Conservation (phyloP, 2,329 filamentous ascomycete species). For the Fusarium albidum region DNA sequence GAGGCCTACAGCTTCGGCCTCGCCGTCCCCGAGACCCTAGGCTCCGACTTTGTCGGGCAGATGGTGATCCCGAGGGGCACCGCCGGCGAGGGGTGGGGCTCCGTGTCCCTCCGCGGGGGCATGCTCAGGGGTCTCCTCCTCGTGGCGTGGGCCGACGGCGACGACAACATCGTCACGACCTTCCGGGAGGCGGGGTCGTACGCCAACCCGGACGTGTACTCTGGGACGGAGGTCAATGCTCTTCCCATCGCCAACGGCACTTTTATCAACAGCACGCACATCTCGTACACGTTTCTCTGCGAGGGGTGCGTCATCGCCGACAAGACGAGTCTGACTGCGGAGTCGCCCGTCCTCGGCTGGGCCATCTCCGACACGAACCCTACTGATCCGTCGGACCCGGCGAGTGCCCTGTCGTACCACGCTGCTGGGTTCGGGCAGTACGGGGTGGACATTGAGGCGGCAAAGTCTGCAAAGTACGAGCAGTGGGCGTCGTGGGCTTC, state of each 20-base stretch:
- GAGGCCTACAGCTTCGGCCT: constrained; percentile 56
- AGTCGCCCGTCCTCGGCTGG: constrained; percentile 48
- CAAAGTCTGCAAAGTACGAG: constrained; percentile 44
- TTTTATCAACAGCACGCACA: constrained; percentile 60
- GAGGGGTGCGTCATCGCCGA: constrained; percentile 51
- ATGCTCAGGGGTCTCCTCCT: constrained; percentile 60
- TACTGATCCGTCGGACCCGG: constrained; percentile 42
- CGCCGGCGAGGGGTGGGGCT: constrained; percentile 53
- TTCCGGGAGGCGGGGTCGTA: constrained; percentile 50
- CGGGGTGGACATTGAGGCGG: constrained; percentile 42
- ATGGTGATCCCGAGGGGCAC: constrained; percentile 54
- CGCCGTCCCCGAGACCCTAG: constrained; percentile 56
- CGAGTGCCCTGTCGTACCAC: constrained; percentile 50
- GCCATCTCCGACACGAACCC: constrained; percentile 48
- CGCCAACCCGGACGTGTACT: constrained; percentile 55
- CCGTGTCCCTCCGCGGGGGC: constrained; percentile 54
- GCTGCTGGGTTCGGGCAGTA: constrained; percentile 50
- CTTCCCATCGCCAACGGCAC: constrained; percentile 60
- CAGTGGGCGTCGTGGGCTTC: constrained; percentile 40
- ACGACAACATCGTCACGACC: constrained; percentile 47
- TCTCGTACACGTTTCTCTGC: constrained; percentile 63
- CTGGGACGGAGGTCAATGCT: constrained; percentile 47
- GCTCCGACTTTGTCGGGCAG: constrained; percentile 63
- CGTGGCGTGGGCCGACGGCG: constrained; percentile 57
- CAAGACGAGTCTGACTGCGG: constrained; percentile 41